phyloP scores from a whole-genome alignment of 1,284 basidiomycete species.

The Cutaneotrichosporon arboriforme region DNA sequence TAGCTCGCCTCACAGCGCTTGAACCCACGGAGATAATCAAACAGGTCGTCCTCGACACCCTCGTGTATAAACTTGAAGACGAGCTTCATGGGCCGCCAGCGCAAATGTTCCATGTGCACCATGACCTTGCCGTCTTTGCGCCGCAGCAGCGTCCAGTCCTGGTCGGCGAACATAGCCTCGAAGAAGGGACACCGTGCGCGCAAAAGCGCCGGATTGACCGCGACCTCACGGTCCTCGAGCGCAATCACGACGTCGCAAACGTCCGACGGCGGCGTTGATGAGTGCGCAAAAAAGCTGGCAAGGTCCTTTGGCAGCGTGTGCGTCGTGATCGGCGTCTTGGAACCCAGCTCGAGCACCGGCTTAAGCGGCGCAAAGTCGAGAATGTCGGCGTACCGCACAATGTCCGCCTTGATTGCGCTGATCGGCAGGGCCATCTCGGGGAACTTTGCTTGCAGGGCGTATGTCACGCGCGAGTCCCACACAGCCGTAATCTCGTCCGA shows the following conservation, averaged over 20 bases:
- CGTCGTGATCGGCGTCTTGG: slow-evolving; percentile 34
- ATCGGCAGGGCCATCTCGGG: slow-evolving; percentile 50
- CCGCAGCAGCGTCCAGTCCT: slow-evolving; percentile 69
- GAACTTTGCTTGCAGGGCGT: slow-evolving; percentile 52
- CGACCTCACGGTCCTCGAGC: slow-evolving; percentile 64
- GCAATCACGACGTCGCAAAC: slow-evolving; percentile 65
- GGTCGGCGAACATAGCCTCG: slow-evolving; percentile 73
- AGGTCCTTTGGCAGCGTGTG: slow-evolving; percentile 42
- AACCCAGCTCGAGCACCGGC: slow-evolving; percentile 34
- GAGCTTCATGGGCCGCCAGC: slow-evolving; percentile 68
- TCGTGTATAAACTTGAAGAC: slow-evolving; percentile 76
- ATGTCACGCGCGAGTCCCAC: slow-evolving; percentile 73
- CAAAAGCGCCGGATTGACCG: slow-evolving; percentile 68
- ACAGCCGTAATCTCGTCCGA: slow-evolving; percentile 74
- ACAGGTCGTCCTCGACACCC: slow-evolving; percentile 67
- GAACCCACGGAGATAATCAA: slow-evolving; percentile 64
- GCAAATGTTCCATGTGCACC: slow-evolving; percentile 68
- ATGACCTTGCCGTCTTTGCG: slow-evolving; percentile 55
- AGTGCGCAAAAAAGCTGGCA: slow-evolving; percentile 43
- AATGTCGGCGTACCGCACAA: slow-evolving; percentile 55
- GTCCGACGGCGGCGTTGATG: slow-evolving; percentile 28
- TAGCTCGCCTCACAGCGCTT: not conserved
- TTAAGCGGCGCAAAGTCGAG: slow-evolving; percentile 49
- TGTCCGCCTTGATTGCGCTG: slow-evolving; percentile 58
- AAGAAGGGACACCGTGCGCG: slow-evolving; percentile 82